Percentiles rank a stretch among this genome's conserved stretches.
Evolutionary conservation across 306 rosid species (phyloP).

Genomic region (Cicer arietinum): DNA sequence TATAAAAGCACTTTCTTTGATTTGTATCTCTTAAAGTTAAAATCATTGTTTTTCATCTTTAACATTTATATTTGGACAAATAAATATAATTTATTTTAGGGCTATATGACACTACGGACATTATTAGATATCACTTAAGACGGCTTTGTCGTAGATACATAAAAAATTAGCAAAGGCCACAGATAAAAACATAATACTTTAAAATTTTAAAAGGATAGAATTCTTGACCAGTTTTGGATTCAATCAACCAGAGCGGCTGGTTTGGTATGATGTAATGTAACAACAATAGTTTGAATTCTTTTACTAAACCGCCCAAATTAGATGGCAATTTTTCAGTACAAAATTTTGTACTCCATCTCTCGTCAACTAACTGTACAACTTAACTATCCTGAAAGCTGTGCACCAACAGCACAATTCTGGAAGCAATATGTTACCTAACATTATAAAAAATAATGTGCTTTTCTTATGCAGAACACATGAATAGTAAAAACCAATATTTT

Average conservation of each 20-base stretch:
- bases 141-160: too few relatives aligned
- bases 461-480: slow-evolving; percentile 6
- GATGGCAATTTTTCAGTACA: slow-evolving; percentile 38
- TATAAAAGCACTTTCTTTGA: too few relatives aligned
- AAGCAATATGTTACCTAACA: slow-evolving; percentile 37
- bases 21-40: too few relatives aligned
- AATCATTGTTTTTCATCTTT: too few relatives aligned
- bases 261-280: background rate
- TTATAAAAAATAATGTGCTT: slow-evolving; percentile 24
- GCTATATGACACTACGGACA: too few relatives aligned
- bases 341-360: slow-evolving; percentile 49
- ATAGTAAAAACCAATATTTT: slow-evolving; percentile 2
- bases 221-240: background rate
- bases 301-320: slow-evolving; percentile 11
- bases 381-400: slow-evolving; percentile 51
- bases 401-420: slow-evolving; percentile 48
- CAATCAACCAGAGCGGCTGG: background rate
- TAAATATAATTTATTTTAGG: too few relatives aligned
- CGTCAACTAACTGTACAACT: slow-evolving; percentile 45
- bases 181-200: too few relatives aligned
- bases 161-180: too few relatives aligned
- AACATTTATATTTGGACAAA: too few relatives aligned
- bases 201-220: too few relatives aligned
- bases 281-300: background rate
- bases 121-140: too few relatives aligned